phyloP scores from a whole-genome alignment of 1,284 basidiomycete genomes.

The Mycena citricolor region DNA sequence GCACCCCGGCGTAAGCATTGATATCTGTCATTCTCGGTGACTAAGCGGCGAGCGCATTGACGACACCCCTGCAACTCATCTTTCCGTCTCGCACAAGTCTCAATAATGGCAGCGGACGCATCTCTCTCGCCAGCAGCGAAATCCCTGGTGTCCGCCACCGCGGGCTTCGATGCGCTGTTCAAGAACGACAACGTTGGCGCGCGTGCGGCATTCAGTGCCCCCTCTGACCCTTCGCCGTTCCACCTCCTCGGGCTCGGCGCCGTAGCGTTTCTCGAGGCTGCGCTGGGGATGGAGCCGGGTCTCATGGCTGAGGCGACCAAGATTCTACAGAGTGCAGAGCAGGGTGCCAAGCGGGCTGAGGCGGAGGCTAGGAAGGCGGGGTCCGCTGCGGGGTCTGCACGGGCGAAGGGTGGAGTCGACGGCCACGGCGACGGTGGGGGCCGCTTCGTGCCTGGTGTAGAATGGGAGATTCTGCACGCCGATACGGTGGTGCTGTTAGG shows the following conservation, averaged over 20 bases:
- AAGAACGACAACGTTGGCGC: conserved; percentile 59
- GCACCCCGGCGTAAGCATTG: no score
- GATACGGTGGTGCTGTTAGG: conserved; percentile 70
- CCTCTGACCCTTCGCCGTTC: conserved; percentile 57
- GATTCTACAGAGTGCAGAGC: conserved; percentile 56
- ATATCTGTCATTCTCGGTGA: no score
- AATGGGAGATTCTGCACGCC: conserved; percentile 73
- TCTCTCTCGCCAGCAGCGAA: no score
- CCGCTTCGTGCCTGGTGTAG: conserved; percentile 60
- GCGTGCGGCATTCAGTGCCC: conserved; percentile 42
- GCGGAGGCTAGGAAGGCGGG: conserved; percentile 44
- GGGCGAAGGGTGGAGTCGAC: no score
- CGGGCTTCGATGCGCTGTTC: conserved; percentile 69
- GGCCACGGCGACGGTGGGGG: conserved; percentile 25
- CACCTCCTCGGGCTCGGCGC: conserved; percentile 73
- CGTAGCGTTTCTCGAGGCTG: conserved; percentile 72
- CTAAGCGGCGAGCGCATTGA: no score
- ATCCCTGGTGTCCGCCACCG: conserved; percentile 51
- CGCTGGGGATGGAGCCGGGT: conserved; percentile 71
- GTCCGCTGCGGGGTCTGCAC: conserved; percentile 5
- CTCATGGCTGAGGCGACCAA: conserved; percentile 58
- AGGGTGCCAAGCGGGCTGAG: conserved; percentile 52
- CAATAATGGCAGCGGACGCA: no score
- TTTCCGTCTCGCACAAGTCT: no score
- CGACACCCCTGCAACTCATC: no score